Base-by-base conservation (phyloP, 257 asterid species). In the Verbascum thapsus region DNA sequence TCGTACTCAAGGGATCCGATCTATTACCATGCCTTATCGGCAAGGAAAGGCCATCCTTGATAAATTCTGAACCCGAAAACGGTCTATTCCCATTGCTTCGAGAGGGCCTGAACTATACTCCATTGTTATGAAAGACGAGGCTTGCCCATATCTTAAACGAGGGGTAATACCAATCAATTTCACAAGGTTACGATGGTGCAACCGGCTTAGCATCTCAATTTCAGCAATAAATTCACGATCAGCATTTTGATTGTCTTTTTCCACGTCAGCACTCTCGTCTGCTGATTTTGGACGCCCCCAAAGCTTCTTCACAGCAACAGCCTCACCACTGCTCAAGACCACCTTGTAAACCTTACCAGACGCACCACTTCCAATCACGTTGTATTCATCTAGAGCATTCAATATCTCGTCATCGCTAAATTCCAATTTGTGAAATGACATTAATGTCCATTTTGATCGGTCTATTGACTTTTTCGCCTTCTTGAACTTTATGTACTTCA, bases 151-250 rank as follows among this genome's bases (percentile, higher is more conserved):
- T 1, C 75, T 83, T 38, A 83, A 57, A 13, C 83, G 76, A 16
- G 98, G 98, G 50, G 96, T 85, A 2, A 71, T 90, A 53, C 99
- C 99, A n/a, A 94, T 85, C 74, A 94, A 66, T 72, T 94, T 94
- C 75, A 94, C 99, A 30, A 94, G 86, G 83, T 94, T 94, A 48
- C 99, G 96, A 75, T 94, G 99, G 80, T 94, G 99, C 87, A 94
- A 63, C 61, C 99, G 83, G 68, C 99, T 90, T 19, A 94, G 87
- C 97, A 94, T 90, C 83, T 94, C 99, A 15, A 94, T 85, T 75
- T 94, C 99, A 58, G 97, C 94, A 52, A 94, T 82, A 70, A 94
- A 94, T 76, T 90, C 99, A 52, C 94, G 96, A 70, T 82, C 96
- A 40, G 97, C 78, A 4, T 81, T 83, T 47, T 60, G 77, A 45